Evolutionary conservation across 192 early-diverging fungal species (phyloP).

Genomic region (Podila minutissima): DNA sequence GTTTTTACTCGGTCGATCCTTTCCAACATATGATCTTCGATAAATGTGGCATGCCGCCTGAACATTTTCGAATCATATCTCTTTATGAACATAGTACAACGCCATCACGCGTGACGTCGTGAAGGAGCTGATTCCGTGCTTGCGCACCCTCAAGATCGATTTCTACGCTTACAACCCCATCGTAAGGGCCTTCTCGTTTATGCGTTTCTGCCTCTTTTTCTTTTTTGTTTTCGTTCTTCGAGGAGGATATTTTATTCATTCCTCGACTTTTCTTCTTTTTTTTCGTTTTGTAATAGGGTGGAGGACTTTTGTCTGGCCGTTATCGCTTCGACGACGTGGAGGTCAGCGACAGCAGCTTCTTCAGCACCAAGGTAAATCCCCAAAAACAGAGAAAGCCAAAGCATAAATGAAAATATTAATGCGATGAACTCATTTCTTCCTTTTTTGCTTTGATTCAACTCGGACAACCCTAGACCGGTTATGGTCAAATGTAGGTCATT

Average conservation of each 20-base stretch:
- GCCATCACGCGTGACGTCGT: slow-evolving; percentile 52
- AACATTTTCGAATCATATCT: too few relatives aligned
- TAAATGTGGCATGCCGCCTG: too few relatives aligned
- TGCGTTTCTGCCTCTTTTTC: too few relatives aligned
- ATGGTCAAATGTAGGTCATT: slow-evolving; percentile 18
- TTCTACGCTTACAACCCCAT: slow-evolving; percentile 77
- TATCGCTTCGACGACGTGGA: slow-evolving; percentile 8
- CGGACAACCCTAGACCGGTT: slow-evolving; percentile 7
- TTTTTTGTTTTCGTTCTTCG: neutral
- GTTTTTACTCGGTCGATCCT: neutral
- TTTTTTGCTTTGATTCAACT: neutral
- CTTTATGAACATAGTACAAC: slow-evolving; percentile 33
- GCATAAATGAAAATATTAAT: neutral
- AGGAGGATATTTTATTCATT: neutral
- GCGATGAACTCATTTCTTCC: neutral
- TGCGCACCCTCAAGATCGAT: slow-evolving; percentile 60
- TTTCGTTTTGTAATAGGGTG: slow-evolving; percentile 7
- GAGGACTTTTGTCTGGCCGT: slow-evolving; percentile 31
- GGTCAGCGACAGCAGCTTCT: slow-evolving; percentile 9
- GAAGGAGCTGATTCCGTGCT: slow-evolving; percentile 65
- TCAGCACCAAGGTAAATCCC: slow-evolving; percentile 10
- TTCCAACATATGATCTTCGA: too few relatives aligned
- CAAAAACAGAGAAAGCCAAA: neutral
- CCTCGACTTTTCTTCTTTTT: neutral
- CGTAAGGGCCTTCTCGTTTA: slow-evolving; percentile 3